Conservation (phyloP, 805 yeast genomes). For the Komagataella ulmi region DNA sequence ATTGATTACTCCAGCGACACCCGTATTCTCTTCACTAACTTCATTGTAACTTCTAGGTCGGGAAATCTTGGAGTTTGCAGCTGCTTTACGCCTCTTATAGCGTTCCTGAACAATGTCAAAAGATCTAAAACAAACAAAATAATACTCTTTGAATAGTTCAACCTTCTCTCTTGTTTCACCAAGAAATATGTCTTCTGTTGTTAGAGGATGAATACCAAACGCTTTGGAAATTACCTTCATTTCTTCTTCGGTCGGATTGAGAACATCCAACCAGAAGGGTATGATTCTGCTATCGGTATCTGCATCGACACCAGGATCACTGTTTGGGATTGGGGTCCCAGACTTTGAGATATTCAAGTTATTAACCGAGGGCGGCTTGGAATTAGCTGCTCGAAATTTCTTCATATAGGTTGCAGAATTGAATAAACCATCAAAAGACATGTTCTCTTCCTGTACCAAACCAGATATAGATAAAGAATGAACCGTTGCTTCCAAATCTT, state of each 20-base stretch:
- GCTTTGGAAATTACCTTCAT: conserved; percentile 86
- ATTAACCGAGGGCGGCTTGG: not conserved
- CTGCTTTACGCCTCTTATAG: conserved; percentile 15
- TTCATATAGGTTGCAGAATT: conserved; percentile 25
- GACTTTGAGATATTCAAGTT: not conserved
- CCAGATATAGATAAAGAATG: conserved; percentile 87
- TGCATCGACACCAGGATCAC: not conserved
- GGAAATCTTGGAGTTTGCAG: not conserved
- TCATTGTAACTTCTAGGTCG: not conserved
- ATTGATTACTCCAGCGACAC: not conserved
- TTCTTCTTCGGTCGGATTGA: conserved; percentile 92
- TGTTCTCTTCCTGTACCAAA: conserved; percentile 35
- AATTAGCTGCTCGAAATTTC: not conserved
- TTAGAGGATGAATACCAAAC: conserved; percentile 90
- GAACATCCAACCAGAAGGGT: conserved; percentile 89
- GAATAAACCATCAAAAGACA: conserved; percentile 47
- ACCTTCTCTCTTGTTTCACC: conserved; percentile 95
- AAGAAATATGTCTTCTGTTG: conserved; percentile 87
- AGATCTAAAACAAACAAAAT: conserved; percentile 80
- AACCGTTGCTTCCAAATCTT: conserved; percentile 76
- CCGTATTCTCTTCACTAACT: not conserved
- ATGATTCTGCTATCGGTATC: conserved; percentile 18
- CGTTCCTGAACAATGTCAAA: conserved; percentile 73
- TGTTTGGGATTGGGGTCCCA: not conserved
- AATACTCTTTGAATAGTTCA: conserved; percentile 81